Conservation (phyloP, 257 asterid species). For the Anisodus tanguticus region DNA sequence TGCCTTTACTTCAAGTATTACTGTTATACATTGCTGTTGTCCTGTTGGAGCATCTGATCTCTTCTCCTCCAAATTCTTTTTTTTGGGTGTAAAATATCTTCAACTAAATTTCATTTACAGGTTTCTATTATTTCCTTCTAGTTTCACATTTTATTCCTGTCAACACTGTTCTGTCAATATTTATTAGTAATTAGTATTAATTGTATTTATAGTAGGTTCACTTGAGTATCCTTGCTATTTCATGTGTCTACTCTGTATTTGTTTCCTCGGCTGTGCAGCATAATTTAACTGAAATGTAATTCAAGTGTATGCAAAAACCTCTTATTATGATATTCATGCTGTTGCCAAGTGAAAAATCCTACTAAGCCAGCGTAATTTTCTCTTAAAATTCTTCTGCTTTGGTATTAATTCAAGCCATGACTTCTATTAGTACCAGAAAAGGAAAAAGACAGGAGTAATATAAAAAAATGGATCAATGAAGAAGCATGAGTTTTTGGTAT, state of each 20-base stretch:
- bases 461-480: background rate
- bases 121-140: background rate
- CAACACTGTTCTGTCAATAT: background rate
- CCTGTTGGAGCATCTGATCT: conserved; percentile 24
- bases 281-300: background rate
- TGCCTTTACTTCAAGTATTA: background rate
- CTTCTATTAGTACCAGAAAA: background rate
- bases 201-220: background rate
- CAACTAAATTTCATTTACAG: background rate
- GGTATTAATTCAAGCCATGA: background rate
- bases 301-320: background rate
- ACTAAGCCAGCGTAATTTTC: conserved; percentile 5
- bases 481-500: conserved; percentile 3
- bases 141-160: background rate
- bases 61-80: background rate
- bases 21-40: background rate
- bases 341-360: background rate
- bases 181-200: background rate
- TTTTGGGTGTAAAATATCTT: background rate
- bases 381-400: background rate
- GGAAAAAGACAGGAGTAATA: background rate
- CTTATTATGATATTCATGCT: conserved; percentile 8
- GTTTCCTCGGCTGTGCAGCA: background rate
- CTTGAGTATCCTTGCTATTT: background rate
- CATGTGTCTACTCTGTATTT: conserved; percentile 12